Evolutionary conservation across 2,329 filamentous ascomycete genomes (phyloP), one percentile per base, ranked within the genome.

Genomic region (Ceratocystis harringtonii): DNA sequence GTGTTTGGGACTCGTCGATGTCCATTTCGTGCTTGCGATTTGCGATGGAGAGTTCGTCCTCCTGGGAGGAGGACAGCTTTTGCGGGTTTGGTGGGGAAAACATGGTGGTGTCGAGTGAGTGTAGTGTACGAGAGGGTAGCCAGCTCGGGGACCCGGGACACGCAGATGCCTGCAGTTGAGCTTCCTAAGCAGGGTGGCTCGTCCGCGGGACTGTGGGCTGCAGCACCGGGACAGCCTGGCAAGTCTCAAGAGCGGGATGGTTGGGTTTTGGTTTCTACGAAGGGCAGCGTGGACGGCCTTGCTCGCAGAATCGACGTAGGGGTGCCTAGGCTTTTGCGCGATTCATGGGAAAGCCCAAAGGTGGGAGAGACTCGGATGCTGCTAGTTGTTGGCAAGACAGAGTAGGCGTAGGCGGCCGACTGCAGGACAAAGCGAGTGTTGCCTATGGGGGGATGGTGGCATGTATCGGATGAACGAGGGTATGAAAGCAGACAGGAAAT

Each of bases 1-100:
- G 10, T 30, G 36, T 32, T 19, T 55, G 22, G 5, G 65, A 19
- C 25, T 64, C 63, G 17, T 65, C 45, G 1, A 62, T 45, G 43
- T 62, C 52, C 43, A 64, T 67, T 43, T 64, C 62, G 8, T 61
- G 41, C 28, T 66, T 61, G 10, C 65, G 62, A 19, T 67, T 67
- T 10, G 58, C 45, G 22, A 67, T 67, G 32, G 65, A 67, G 3
- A 48, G 58, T 52, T 64, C 65, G 57, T 67, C 65, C 36, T 67
- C 65, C 61, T 67, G 65, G 19, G 65, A 67, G 22, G 65, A 67
- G 10, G 65, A 65, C n/a, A 67, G 44, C 58, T 67, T 65, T 41
- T 65, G 61, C 2, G 32, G 28, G 19, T 67, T 48, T 8, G 45
- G 61, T 45, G 62, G 62, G 6, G 65, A 67, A 28, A 64, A 41